Evolutionary conservation across 208 protist species (phyloP).

Genomic region (Leishmania mexicana): DNA sequence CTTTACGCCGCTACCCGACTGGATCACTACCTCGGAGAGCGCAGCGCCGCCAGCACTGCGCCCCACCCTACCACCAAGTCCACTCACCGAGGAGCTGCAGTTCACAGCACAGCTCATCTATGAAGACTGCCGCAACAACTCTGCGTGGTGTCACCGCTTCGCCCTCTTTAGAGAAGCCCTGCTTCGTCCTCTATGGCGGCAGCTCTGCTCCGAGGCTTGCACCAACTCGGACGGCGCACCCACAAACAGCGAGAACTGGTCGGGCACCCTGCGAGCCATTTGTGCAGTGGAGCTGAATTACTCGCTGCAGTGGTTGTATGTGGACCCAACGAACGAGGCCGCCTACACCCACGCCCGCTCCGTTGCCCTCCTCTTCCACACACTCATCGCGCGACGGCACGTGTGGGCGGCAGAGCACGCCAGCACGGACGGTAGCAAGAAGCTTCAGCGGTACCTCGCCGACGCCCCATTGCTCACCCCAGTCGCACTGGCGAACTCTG

Average conservation of each 20-base stretch:
- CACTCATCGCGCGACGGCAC: constrained; percentile 23
- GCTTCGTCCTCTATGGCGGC: constrained; percentile 33
- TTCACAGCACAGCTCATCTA: constrained; percentile 57
- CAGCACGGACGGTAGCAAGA: neutral
- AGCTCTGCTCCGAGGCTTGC: constrained; percentile 1
- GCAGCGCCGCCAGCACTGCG: constrained; percentile 1
- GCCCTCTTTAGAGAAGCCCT: constrained; percentile 53
- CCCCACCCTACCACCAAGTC: constrained; percentile 36
- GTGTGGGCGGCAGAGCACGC: constrained; percentile 6
- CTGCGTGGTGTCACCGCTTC: constrained; percentile 83
- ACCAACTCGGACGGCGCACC: neutral
- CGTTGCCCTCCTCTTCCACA: constrained; percentile 53
- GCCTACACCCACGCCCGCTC: constrained; percentile 62
- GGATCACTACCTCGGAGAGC: constrained; percentile 12
- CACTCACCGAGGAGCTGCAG: constrained; percentile 51
- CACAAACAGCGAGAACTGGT: neutral
- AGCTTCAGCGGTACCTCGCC: constrained; percentile 17
- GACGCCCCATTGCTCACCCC: constrained; percentile 19
- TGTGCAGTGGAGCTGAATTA: constrained; percentile 66
- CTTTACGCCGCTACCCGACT: constrained; percentile 22
- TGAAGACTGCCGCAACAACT: constrained; percentile 81
- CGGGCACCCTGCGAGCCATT: constrained; percentile 17
- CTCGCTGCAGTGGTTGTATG: constrained; percentile 60
- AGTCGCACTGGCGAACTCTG: constrained; percentile 6
- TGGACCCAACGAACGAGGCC: constrained; percentile 78